Base-by-base conservation (phyloP, 768 basidiomycete species). In the Suillus sp. region DNA sequence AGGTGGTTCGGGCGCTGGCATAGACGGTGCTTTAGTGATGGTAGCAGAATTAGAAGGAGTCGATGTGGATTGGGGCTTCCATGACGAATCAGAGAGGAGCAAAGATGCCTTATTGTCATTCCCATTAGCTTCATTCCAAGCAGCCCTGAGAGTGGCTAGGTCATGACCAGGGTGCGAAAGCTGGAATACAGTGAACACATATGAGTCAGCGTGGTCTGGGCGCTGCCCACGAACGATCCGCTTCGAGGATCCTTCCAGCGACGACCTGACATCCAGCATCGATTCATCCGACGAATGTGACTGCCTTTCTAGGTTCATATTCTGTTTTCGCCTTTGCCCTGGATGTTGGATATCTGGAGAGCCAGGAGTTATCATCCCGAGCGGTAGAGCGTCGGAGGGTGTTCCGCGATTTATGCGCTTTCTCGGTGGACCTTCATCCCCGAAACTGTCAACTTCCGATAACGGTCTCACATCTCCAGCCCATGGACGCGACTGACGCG, bases 281-380 rank as follows among this genome's bases (percentile, higher is more conserved):
- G 86, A 89, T 59, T 92, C 90, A 32, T 92, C 91, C 32, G 89
- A 90, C 1, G 89, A 89, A 7, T 82, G 75, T 37, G 88, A 88
- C 59, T 80, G 71, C 7, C 77, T 69, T 57, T 83, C 81, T 34
- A 75, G 53, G 65, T 72, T 75, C 61, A 73, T 72, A 45, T 76
- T 75, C 22, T 70, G 67, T 34, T 76, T 71, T n/a, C 84, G 81
- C 64, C 81, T 79, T 64, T 84, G 83, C 22, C 81, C 85, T 22
- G 80, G 75, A 57, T 82, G 81, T 62, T 82, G 81, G 43, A 89
- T 79, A 42, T 83, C 84, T 16, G 90, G 90, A 20, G 91, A 89
- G 42, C 77, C 80, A 48, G 86, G 85, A 14, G 65, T 48, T 54
- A 61, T 61, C 27, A 63, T 37, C 59, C 63, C 62, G 30, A 65